phyloP scores from a whole-genome alignment of 1,284 basidiomycete genomes.

The Sporisorium sorghi region DNA sequence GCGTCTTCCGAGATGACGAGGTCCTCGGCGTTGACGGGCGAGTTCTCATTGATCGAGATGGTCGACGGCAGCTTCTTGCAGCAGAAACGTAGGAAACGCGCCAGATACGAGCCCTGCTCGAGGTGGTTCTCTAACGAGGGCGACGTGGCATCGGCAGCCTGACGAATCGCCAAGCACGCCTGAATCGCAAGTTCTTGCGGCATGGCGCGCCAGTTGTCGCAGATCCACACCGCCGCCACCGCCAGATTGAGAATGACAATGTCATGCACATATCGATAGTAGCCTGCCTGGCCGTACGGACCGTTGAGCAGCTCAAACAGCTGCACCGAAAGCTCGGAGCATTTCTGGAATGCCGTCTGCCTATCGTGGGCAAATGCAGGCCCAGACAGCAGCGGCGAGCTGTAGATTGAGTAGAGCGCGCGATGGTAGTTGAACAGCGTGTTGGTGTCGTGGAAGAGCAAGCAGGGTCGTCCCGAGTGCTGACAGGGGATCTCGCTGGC shows the following conservation, averaged over 20 bases:
- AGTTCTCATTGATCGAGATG: conserved; percentile 56
- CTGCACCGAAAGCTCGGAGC: conserved; percentile 51
- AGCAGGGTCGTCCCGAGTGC: conserved; percentile 47
- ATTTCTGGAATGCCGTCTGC: conserved; percentile 46
- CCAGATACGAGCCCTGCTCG: conserved; percentile 49
- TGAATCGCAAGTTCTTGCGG: conserved; percentile 46
- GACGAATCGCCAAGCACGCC: conserved; percentile 44
- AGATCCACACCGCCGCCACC: conserved; percentile 52
- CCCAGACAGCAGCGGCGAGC: conserved; percentile 38
- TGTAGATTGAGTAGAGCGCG: conserved; percentile 54
- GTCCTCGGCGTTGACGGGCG: conserved; percentile 50
- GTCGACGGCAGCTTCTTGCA: conserved; percentile 53
- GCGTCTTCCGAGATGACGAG: conserved; percentile 48
- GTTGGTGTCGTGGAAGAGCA: conserved; percentile 53
- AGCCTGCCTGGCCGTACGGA: conserved; percentile 42
- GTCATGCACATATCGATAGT: conserved; percentile 54
- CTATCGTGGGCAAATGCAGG: conserved; percentile 39
- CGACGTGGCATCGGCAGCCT: conserved; percentile 49
- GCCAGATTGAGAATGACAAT: conserved; percentile 57
- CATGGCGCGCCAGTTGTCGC: conserved; percentile 56
- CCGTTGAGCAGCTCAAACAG: conserved; percentile 52
- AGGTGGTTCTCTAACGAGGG: conserved; percentile 44
- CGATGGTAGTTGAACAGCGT: conserved; percentile 55
- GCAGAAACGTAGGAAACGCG: conserved; percentile 51
- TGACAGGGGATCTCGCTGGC: conserved; percentile 52